Evolutionary conservation across 495 filamentous ascomycete species (phyloP).

Genomic region (Terfezia boudieri): DNA sequence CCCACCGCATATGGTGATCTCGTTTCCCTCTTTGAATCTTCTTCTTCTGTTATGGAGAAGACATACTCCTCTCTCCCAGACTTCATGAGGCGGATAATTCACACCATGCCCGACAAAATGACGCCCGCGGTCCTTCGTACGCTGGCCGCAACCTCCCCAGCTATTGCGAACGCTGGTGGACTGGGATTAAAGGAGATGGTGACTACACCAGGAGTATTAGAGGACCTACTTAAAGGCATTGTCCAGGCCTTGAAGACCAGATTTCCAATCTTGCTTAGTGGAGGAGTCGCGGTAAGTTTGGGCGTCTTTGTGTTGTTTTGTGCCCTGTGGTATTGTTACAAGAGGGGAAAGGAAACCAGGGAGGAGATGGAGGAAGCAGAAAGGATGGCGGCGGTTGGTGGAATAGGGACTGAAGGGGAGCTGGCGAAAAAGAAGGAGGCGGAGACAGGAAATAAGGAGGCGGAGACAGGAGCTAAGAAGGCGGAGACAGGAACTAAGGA

Average conservation of each 20-base stretch:
- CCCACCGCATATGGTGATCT: conserved; percentile 87
- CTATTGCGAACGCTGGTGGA: conserved; percentile 27
- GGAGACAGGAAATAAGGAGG: not conserved
- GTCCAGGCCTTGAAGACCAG: conserved; percentile 60
- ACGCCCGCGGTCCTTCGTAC: conserved; percentile 49
- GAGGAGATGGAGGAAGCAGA: conserved; percentile 38
- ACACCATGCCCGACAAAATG: conserved; percentile 63
- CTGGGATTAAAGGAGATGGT: conserved; percentile 58
- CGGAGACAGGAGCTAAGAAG: not conserved
- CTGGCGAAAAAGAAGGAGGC: not conserved
- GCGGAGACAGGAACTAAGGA: not conserved
- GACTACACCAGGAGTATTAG: conserved; percentile 62
- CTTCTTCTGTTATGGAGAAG: conserved; percentile 49
- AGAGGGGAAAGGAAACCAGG: conserved; percentile 65
- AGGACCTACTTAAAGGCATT: conserved; percentile 59
- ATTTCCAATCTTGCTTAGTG: conserved; percentile 65
- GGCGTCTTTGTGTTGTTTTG: conserved; percentile 65
- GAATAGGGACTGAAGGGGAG: not conserved
- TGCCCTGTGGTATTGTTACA: conserved; percentile 94
- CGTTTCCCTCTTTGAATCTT: conserved; percentile 51
- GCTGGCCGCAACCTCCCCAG: conserved; percentile 10
- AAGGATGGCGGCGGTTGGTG: not conserved
- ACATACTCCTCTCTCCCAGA: conserved; percentile 57
- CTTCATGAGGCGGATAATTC: conserved; percentile 69
- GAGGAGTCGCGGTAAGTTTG: conserved; percentile 70